Base-by-base conservation (phyloP, 345 rosid species). In the Arabidopsis suecica region DNA sequence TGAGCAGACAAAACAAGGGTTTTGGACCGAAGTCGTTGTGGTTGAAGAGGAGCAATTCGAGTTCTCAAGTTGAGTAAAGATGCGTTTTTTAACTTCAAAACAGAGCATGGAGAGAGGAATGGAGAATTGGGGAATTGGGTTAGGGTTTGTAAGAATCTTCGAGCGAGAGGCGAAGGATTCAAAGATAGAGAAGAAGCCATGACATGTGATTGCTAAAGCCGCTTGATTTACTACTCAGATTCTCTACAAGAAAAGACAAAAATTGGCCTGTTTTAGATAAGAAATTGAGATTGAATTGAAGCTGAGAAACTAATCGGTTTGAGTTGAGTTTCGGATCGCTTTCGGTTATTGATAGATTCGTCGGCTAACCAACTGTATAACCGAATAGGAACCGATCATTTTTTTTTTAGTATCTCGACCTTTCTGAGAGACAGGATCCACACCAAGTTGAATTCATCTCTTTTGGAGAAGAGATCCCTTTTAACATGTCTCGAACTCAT, bases 1-100 rank as follows among this genome's bases (percentile, higher is more conserved):
- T 84, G 89, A 3, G 77, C 84, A 62, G 90, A 86, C 28, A 41
- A 62, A 75, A 84, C 82, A 9, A 68, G 49, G 8, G 78, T 78
- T 58, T 25, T 58, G 20, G 80, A 65, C 30, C 84, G 65, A 25
- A 72, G 53, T 71, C 79, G 84, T 44, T 50, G 72, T 5, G 67
- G 28, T 50, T 25, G 38, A 69, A 68, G 72, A 40, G 75, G 65
- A 40, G 48, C 28, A 34, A 58, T 12, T 56, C 65, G 80, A 70
- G 69, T 68, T 67, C 64, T 61, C 4, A 78, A 50, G 5, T 33
- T 41, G 12, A 47, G 64, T 8, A 79, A 65, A 69, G 75, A 50
- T 68, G 55, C 64, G 20, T 66, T 74, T 59, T 71, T 83, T 7
- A 80, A 63, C 34, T 62, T 77, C 23, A 78, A 68, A 60, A 71